These are phyloP conservation scores for Amanita molliuscula DNA, from an alignment of 768 basidiomycete genomes.

Conservation along the genomic window DNA sequence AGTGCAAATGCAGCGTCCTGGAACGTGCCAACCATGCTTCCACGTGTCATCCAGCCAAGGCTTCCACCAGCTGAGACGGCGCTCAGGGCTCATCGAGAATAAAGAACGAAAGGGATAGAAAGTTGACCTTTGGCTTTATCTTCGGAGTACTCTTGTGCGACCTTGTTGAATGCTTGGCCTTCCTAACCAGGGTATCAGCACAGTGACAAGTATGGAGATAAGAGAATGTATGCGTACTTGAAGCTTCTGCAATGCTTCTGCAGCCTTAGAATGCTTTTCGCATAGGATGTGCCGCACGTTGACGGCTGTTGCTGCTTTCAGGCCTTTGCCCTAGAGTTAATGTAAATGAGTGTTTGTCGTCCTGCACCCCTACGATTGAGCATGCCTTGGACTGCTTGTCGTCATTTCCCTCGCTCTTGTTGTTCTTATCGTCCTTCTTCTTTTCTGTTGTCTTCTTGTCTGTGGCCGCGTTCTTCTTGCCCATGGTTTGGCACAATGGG, in stretches of 20 bases:
- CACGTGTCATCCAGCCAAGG: constrained; percentile 79
- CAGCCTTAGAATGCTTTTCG: constrained; percentile 76
- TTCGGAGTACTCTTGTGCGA: constrained; percentile 84
- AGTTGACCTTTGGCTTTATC: constrained; percentile 77
- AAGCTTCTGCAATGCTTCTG: constrained; percentile 70
- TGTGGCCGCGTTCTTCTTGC: constrained; percentile 21
- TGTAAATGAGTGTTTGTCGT: neutral
- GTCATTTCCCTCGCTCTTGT: constrained; percentile 29
- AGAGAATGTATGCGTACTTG: constrained; percentile 38
- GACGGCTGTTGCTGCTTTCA: constrained; percentile 74
- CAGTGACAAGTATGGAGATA: neutral
- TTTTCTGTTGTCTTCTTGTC: constrained; percentile 24
- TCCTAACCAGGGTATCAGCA: constrained; percentile 25
- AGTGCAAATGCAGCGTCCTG: constrained; percentile 86
- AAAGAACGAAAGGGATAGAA: neutral
- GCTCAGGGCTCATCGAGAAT: neutral
- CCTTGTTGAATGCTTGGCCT: constrained; percentile 78
- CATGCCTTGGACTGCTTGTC: constrained; percentile 22
- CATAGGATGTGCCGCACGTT: constrained; percentile 86
- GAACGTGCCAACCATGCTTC: constrained; percentile 83
- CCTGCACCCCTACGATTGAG: neutral
- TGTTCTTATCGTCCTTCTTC: constrained; percentile 31
- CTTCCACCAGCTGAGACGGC: constrained; percentile 60
- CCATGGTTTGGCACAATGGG: constrained; percentile 15
- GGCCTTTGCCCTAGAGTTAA: constrained; percentile 32